phyloP scores from a whole-genome alignment of 176 grass and related monocot genomes.

The Rhynchospora breviuscula region DNA sequence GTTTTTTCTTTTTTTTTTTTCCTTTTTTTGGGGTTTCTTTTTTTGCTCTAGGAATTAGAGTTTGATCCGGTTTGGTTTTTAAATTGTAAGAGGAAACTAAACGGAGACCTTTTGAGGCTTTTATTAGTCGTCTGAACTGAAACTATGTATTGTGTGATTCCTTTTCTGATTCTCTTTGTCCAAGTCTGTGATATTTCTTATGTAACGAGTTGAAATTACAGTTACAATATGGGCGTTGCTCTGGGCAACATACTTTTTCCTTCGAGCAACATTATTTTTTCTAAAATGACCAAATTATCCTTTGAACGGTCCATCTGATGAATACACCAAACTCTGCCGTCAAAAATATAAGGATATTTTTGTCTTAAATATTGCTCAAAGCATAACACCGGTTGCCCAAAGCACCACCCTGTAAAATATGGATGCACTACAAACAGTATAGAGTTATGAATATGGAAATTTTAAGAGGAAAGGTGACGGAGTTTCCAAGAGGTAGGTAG shows the following conservation, averaged over 20 bases:
- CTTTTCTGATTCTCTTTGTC: too few species aligned
- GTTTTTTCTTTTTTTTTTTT: background rate
- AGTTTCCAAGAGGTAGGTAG: background rate
- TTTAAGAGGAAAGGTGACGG: slow-evolving; percentile 10
- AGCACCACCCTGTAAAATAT: too few species aligned
- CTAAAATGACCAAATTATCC: too few species aligned
- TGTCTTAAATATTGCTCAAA: too few species aligned
- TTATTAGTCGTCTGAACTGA: slow-evolving; percentile 1
- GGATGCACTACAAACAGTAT: background rate
- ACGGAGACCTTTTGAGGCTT: background rate
- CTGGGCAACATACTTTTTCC: too few species aligned
- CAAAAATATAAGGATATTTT: too few species aligned
- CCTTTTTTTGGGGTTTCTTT: background rate
- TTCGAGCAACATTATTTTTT: too few species aligned
- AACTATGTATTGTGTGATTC: background rate
- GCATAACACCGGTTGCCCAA: too few species aligned
- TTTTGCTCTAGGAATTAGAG: background rate
- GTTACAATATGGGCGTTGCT: background rate
- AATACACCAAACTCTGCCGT: too few species aligned
- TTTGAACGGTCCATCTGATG: too few species aligned
- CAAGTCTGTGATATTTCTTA: background rate
- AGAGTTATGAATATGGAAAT: background rate
- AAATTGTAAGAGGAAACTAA: background rate
- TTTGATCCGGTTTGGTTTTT: background rate
- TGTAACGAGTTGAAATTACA: background rate